A percentile compares a stretch with the other conserved stretches of the same genome.
These are phyloP conservation scores for Closterium sp. DNA, from an alignment of 139 green algal genomes.

Conservation along the genomic window DNA sequence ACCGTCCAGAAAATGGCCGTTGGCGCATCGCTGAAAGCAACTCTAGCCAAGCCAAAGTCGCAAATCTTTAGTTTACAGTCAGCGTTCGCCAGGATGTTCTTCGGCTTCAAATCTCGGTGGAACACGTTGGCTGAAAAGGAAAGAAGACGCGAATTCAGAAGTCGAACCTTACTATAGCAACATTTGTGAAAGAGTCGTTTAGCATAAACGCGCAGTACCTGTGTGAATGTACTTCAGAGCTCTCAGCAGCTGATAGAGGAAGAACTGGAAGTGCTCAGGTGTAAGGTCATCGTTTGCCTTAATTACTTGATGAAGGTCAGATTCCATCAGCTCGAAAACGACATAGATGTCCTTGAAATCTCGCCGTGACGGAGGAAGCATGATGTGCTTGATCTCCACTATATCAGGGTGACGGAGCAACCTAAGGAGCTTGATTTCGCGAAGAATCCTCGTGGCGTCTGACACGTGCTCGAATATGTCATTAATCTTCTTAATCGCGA, in stretches of 20 bases:
- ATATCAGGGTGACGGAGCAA: conserved; percentile 90
- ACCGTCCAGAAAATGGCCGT: conserved; percentile 95
- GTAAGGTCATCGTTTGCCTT: conserved; percentile 99
- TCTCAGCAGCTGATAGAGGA: conserved; percentile 93
- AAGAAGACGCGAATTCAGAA: background rate
- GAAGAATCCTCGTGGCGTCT: conserved; percentile 96
- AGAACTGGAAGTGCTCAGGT: conserved; percentile 98
- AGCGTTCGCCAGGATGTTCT: conserved; percentile 97
- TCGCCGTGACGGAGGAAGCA: conserved; percentile 81
- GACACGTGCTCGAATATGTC: conserved; percentile 99
- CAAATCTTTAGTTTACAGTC: conserved; percentile 98
- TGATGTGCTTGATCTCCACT: conserved; percentile 92
- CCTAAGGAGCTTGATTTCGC: conserved; percentile 97
- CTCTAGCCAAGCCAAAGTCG: conserved; percentile 92
- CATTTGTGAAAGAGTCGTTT: background rate
- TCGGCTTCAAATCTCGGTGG: conserved; percentile 96
- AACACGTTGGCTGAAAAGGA: conserved; percentile 75
- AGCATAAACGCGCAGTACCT: conserved; percentile 51
- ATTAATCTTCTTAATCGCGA: conserved; percentile 99
- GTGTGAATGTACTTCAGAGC: conserved; percentile 99
- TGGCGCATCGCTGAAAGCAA: conserved; percentile 91
- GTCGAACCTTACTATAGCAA: background rate
- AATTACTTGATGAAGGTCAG: conserved; percentile 99
- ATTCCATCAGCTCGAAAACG: conserved; percentile 99
- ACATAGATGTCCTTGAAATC: conserved; percentile 99